Evolutionary conservation across 2,329 filamentous ascomycete genomes (phyloP).

Genomic region (Zasmidium cellare): DNA sequence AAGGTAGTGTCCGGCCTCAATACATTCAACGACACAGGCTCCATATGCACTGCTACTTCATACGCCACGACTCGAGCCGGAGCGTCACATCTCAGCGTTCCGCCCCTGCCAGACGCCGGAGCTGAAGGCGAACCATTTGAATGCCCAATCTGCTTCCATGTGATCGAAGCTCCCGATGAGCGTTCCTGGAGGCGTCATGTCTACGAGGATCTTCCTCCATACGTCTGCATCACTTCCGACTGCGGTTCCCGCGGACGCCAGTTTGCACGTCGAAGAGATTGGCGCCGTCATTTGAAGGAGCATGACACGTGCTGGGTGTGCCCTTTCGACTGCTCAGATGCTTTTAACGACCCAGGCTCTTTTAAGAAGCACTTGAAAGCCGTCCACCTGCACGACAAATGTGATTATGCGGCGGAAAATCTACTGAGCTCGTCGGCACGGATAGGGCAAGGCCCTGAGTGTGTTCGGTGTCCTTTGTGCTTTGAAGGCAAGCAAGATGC

Average conservation of each 20-base stretch:
- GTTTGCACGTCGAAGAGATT: conserved; percentile 1
- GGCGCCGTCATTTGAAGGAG: conserved; percentile 1
- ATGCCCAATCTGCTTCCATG: conserved; percentile 6
- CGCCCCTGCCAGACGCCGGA: conserved; percentile 3
- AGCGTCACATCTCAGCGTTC: not conserved
- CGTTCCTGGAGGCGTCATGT: conserved; percentile 1
- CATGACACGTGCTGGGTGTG: conserved; percentile 3
- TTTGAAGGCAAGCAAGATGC: not conserved
- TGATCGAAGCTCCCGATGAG: not conserved
- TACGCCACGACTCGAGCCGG: conserved; percentile 1
- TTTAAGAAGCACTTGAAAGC: not conserved
- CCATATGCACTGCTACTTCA: conserved; percentile 1
- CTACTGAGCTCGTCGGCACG: not conserved
- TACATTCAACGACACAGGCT: not conserved
- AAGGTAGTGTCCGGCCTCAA: not conserved
- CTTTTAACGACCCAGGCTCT: not conserved
- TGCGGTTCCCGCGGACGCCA: not conserved
- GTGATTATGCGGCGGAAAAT: not conserved
- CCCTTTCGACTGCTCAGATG: not conserved
- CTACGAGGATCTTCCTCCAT: conserved; percentile 8
- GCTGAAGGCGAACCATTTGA: conserved; percentile 2
- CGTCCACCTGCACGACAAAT: not conserved
- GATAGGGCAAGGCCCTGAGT: not conserved
- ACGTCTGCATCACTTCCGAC: not conserved
- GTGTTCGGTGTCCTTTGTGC: not conserved